phyloP scores from a whole-genome alignment of 768 basidiomycete genomes.

The Tricholoma matsutake region DNA sequence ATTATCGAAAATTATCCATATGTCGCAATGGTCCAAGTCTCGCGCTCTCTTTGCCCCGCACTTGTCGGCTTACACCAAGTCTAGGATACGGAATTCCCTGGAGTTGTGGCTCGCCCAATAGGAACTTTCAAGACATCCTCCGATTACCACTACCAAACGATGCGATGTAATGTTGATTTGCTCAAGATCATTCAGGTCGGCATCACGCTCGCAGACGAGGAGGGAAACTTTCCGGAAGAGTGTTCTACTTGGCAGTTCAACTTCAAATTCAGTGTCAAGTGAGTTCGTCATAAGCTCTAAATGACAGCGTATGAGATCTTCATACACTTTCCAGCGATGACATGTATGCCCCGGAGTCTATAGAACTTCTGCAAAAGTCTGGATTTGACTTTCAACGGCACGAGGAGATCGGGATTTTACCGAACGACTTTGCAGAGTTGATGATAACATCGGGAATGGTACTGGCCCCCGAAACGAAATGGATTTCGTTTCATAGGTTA shows the following conservation, averaged over 20 bases:
- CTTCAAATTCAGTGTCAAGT: slow-evolving; percentile 90
- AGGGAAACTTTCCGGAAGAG: slow-evolving; percentile 88
- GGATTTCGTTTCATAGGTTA: slow-evolving; percentile 98
- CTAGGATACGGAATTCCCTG: slow-evolving; percentile 98
- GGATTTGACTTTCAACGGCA: slow-evolving; percentile 95
- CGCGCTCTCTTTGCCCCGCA: slow-evolving; percentile 17
- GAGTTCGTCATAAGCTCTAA: slow-evolving; percentile 25
- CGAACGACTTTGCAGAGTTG: slow-evolving; percentile 94
- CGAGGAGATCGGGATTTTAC: slow-evolving; percentile 86
- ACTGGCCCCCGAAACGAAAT: slow-evolving; percentile 81
- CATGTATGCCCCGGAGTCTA: slow-evolving; percentile 98
- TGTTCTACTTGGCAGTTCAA: slow-evolving; percentile 99
- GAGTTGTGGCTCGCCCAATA: slow-evolving; percentile 96
- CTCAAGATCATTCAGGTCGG: slow-evolving; percentile 98
- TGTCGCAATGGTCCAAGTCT: slow-evolving; percentile 81
- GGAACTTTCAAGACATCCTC: slow-evolving; percentile 95
- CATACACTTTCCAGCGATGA: slow-evolving; percentile 63
- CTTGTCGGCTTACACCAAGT: slow-evolving; percentile 21
- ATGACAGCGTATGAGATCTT: neutral
- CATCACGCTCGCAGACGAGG: slow-evolving; percentile 89
- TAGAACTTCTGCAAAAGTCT: slow-evolving; percentile 90
- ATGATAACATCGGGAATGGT: slow-evolving; percentile 97
- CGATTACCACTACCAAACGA: slow-evolving; percentile 99
- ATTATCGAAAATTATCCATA: slow-evolving; percentile 89
- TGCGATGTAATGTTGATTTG: slow-evolving; percentile 98